Percentiles rank a stretch among this genome's conserved stretches.
Evolutionary conservation across 345 rosid species (phyloP).

Genomic region (Capsella bursapastoris): DNA sequence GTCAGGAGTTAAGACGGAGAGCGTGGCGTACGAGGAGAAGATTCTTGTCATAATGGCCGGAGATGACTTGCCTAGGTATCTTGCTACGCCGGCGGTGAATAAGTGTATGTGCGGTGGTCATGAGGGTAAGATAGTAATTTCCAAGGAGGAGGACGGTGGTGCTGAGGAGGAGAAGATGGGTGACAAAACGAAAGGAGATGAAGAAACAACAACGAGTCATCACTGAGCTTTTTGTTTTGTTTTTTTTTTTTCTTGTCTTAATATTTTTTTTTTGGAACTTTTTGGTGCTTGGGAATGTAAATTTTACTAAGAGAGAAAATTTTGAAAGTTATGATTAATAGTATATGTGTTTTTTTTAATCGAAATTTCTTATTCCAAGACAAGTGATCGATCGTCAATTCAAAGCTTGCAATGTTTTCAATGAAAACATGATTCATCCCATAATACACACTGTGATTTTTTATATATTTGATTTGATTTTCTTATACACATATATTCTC

Average conservation of each 20-base stretch:
- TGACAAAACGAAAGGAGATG: conserved; percentile 36
- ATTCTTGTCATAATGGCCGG: conserved; percentile 79
- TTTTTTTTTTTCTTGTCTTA: background rate
- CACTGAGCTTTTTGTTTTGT: conserved; percentile 29
- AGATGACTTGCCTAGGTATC: conserved; percentile 61
- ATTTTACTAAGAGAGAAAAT: conserved; percentile 32
- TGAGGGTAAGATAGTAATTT: conserved; percentile 33
- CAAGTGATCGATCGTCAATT: background rate
- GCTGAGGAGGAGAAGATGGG: conserved; percentile 33
- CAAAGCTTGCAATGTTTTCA: background rate
- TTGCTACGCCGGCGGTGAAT: conserved; percentile 62
- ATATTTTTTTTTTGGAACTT: background rate
- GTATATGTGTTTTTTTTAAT: background rate
- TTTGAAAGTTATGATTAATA: conserved; percentile 22
- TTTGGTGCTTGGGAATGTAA: conserved; percentile 47
- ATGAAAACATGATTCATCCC: conserved; percentile 5
- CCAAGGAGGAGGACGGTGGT: background rate
- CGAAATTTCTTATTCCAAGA: background rate
- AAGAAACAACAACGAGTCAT: conserved; percentile 28
- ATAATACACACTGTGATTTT: background rate
- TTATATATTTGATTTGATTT: background rate
- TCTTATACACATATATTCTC: background rate
- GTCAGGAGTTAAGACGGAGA: conserved; percentile 28
- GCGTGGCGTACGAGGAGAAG: conserved; percentile 55
- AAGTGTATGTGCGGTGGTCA: conserved; percentile 46